Percentiles rank a stretch among this genome's conserved stretches.
Conservation (phyloP, 73 alveolate genomes). For the Breviolum minutum region DNA sequence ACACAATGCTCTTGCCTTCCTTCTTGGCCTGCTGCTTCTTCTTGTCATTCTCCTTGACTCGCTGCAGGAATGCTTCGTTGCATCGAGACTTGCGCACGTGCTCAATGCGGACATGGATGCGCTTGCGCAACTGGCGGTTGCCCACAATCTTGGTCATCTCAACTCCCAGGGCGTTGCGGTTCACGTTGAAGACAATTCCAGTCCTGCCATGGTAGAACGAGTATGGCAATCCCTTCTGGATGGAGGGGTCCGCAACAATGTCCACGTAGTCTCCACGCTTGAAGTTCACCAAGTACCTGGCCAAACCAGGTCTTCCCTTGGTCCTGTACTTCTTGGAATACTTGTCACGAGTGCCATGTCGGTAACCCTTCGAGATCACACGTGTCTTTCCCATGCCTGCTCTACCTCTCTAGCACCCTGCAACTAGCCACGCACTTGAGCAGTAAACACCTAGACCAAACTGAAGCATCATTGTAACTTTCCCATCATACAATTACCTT, state of each 20-base stretch:
- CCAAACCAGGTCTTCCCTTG: constrained; percentile 96
- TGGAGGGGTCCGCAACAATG: constrained; percentile 98
- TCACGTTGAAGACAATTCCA: constrained; percentile 98
- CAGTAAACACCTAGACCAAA: not conserved
- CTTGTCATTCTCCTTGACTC: constrained; percentile 98
- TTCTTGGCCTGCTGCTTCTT: constrained; percentile 89
- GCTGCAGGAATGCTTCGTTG: constrained; percentile 99
- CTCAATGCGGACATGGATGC: constrained; percentile 98
- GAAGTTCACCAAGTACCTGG: constrained; percentile 96
- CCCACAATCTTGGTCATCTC: constrained; percentile 97
- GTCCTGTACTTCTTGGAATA: constrained; percentile 96
- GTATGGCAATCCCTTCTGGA: constrained; percentile 99
- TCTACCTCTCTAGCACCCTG: not conserved
- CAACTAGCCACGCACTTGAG: constrained; percentile 17
- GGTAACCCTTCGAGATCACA: constrained; percentile 96
- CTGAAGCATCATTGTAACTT: not conserved
- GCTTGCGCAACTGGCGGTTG: constrained; percentile 98
- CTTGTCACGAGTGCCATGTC: constrained; percentile 97
- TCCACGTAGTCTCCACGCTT: constrained; percentile 98
- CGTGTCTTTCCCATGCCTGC: constrained; percentile 93
- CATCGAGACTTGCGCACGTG: constrained; percentile 98
- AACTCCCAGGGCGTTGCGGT: constrained; percentile 97
- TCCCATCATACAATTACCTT: too few relatives aligned
- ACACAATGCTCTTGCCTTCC: constrained; percentile 73
- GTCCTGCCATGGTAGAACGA: constrained; percentile 98